Evolutionary conservation across 176 grass and related monocot species (phyloP).

Genomic region (Oryza meridionalis): DNA sequence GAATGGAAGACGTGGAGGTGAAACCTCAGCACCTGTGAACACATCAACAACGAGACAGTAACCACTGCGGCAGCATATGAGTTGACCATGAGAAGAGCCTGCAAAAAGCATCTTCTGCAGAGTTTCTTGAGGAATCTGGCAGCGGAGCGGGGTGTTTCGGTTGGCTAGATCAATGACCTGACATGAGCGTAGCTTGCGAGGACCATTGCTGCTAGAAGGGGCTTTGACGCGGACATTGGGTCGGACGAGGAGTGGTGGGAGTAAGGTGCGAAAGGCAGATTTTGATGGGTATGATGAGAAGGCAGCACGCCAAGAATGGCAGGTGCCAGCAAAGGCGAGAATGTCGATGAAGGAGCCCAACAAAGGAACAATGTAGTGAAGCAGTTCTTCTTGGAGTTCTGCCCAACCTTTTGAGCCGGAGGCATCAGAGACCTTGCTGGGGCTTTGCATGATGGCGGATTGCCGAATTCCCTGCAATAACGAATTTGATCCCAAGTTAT

Average conservation of each 20-base stretch:
- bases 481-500: not conserved
- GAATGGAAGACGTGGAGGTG: constrained; percentile 12
- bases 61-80: not conserved
- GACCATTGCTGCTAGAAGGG: not conserved
- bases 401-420: constrained; percentile 40
- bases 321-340: constrained; percentile 36
- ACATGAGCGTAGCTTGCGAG: not conserved
- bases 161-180: not conserved
- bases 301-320: constrained; percentile 42
- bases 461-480: not conserved
- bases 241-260: constrained; percentile 20
- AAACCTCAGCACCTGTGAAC: constrained; percentile 39
- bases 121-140: not conserved
- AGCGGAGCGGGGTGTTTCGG: not conserved
- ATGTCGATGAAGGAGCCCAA: constrained; percentile 41
- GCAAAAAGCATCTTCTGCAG: not conserved
- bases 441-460: constrained; percentile 20
- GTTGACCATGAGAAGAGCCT: constrained; percentile 33
- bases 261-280: not conserved
- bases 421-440: not conserved
- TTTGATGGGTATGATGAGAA: not conserved
- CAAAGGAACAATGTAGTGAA: constrained; percentile 36
- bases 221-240: not conserved
- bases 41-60: constrained; percentile 19
- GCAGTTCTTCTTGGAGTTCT: constrained; percentile 27